Evolutionary conservation across 2,329 filamentous ascomycete species (phyloP).

Genomic region (Bipolaris zeicola): DNA sequence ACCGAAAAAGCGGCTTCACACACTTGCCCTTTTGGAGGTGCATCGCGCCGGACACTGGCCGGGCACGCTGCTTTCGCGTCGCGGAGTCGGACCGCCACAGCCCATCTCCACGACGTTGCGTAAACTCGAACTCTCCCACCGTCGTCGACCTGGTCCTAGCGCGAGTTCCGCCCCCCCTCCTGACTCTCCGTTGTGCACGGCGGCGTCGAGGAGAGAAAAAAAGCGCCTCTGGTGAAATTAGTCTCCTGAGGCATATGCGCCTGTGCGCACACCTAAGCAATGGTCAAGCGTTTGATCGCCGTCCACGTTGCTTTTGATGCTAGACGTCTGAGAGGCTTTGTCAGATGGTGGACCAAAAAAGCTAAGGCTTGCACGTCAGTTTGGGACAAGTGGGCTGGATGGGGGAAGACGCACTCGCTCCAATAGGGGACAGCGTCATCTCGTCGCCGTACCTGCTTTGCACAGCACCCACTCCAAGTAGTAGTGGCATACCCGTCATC

Average conservation of each 20-base stretch:
- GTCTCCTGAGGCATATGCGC: conserved; percentile 37
- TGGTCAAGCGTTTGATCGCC: conserved; percentile 50
- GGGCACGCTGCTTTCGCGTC: conserved; percentile 17
- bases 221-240: conserved; percentile 32
- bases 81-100: conserved; percentile 29
- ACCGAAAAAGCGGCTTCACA: conserved; percentile 20
- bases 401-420: conserved; percentile 1
- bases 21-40: conserved; percentile 10
- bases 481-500: no score
- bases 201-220: conserved; percentile 21
- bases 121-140: conserved; percentile 20
- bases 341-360: conserved; percentile 32
- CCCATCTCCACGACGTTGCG: conserved; percentile 32
- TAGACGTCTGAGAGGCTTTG: conserved; percentile 24
- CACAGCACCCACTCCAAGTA: conserved; percentile 20
- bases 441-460: conserved; percentile 33
- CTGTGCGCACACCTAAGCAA: conserved; percentile 40
- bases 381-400: conserved; percentile 17
- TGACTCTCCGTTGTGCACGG: conserved; percentile 26
- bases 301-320: conserved; percentile 37
- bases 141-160: conserved; percentile 21
- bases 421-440: conserved; percentile 13
- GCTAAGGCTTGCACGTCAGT: conserved; percentile 26
- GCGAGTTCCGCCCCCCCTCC: conserved; percentile 26
- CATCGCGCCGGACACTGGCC: conserved; percentile 25